phyloP scores from a whole-genome alignment of 2,329 filamentous ascomycete genomes.

The Penicillium capsulatum region DNA sequence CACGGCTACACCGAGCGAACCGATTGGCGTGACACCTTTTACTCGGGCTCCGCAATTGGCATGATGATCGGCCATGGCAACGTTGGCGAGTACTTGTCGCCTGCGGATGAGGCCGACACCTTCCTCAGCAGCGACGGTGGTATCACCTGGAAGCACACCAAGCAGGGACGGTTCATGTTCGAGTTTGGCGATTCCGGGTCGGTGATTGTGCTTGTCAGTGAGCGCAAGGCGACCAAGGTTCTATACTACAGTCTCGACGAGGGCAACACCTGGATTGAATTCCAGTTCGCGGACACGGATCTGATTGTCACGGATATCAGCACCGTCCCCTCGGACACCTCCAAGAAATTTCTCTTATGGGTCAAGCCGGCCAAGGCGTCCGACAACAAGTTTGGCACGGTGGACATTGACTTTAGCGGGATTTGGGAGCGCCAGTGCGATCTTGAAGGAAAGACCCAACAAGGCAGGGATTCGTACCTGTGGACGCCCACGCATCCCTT shows the following conservation, averaged over 20 bases:
- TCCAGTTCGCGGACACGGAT: conserved; percentile 67
- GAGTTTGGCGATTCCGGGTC: conserved; percentile 94
- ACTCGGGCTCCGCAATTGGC: conserved; percentile 80
- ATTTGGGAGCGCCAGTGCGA: conserved; percentile 69
- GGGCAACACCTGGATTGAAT: conserved; percentile 72
- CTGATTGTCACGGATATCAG: conserved; percentile 76
- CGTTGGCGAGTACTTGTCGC: conserved; percentile 68
- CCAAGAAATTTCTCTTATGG: conserved; percentile 90
- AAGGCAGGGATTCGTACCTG: conserved; percentile 68
- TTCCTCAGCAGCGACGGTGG: conserved; percentile 93
- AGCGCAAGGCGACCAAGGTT: conserved; percentile 61
- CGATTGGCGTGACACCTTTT: conserved; percentile 80
- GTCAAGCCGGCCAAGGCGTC: conserved; percentile 52
- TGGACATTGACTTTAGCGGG: conserved; percentile 86
- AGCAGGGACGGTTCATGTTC: conserved; percentile 87
- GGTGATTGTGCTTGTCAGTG: conserved; percentile 80
- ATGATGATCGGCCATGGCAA: conserved; percentile 90
- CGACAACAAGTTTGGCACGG: conserved; percentile 57
- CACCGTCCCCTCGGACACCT: conserved; percentile 82
- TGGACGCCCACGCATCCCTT: conserved; percentile 85
- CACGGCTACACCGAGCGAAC: conserved; percentile 91
- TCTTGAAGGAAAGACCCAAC: conserved; percentile 57
- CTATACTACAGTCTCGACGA: conserved; percentile 77
- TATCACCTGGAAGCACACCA: conserved; percentile 77
- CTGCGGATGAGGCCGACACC: conserved; percentile 71